Evolutionary conservation across 495 filamentous ascomycete species (phyloP), one percentile per base, ranked within the genome.

Genomic region (Rostrohypoxylon terebratum): DNA sequence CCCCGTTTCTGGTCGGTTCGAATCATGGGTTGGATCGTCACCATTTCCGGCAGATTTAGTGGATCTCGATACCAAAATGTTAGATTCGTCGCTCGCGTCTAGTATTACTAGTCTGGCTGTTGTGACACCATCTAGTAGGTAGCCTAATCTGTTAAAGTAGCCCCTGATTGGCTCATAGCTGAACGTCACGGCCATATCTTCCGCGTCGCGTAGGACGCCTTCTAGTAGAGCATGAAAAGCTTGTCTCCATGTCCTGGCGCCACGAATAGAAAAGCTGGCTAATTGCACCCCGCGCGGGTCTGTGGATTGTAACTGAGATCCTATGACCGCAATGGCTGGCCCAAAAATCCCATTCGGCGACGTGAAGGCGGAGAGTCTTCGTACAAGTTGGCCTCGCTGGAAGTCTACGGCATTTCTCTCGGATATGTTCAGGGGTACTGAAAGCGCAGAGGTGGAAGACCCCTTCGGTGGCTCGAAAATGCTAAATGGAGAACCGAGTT

Each of bases 201-300:
- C 83, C 3, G 78, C 81, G 23, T 85, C 83, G 28, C 83, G 73
- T 13, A 84, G 71, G 11, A 80, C 74, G 4, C 77, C 71, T 57
- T 85, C 83, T 23, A 85, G 68, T 68, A 84, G 76, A 36, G 75
- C 72, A 33, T 84, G 82, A 23, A 85, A 85, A n/a, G 83, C 81
- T n/a, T 78, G 71, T 33, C 71, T 78, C 83, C 83, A 85, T 4
- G 74, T 78, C 7, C 45, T 72, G 4, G 78, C 65, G 18, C 73
- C 77, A 50, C 75, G 74, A 16, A 54, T 48, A 11, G 70, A 61
- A 8, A 44, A 11, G 54, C 21, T 28, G 33, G 44, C 55, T 23
- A 59, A 50, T 36, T 67, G 68, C 8, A 34, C 59, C 42, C 36
- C 55, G 20, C 57, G 40, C 20, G 34, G 16, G 51, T 68, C 59